phyloP scores from a whole-genome alignment of 2,329 filamentous ascomycete genomes.

The Neofusicoccum kwambonambiense region DNA sequence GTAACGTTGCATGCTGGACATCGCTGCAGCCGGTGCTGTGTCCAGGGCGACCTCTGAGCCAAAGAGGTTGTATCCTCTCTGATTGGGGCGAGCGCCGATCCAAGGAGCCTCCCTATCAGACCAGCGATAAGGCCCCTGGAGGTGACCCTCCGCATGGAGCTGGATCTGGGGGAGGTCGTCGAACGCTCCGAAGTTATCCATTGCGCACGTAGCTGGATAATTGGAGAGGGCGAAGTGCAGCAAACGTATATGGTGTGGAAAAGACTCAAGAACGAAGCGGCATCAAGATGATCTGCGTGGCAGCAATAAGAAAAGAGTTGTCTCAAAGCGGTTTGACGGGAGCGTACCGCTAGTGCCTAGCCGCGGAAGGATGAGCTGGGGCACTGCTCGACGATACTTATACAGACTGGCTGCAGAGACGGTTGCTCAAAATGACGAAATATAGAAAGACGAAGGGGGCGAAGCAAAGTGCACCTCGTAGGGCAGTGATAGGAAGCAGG shows the following conservation, averaged over 20 bases:
- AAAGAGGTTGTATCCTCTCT: slow-evolving; percentile 21
- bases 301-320: slow-evolving; percentile 9
- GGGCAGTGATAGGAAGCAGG: slow-evolving; percentile 1
- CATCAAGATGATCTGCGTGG: slow-evolving; percentile 1
- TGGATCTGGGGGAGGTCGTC: slow-evolving; percentile 28
- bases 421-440: slow-evolving; percentile 2
- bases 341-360: slow-evolving; percentile 8
- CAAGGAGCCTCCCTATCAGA: slow-evolving; percentile 19
- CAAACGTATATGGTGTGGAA: background rate
- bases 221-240: background rate
- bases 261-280: background rate
- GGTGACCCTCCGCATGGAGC: slow-evolving; percentile 19
- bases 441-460: slow-evolving; percentile 7
- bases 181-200: slow-evolving; percentile 14
- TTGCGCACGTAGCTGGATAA: background rate
- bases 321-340: background rate
- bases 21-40: slow-evolving; percentile 23
- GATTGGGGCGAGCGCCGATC: slow-evolving; percentile 18
- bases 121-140: slow-evolving; percentile 18
- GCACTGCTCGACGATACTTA: slow-evolving; percentile 8
- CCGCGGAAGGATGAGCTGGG: background rate
- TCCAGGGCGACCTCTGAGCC: slow-evolving; percentile 25
- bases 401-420: background rate
- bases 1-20: slow-evolving; percentile 35
- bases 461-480: slow-evolving; percentile 11